Evolutionary conservation across 768 basidiomycete species (phyloP), one percentile per base, ranked within the genome.

Genomic region (Lentinula guzmanii): DNA sequence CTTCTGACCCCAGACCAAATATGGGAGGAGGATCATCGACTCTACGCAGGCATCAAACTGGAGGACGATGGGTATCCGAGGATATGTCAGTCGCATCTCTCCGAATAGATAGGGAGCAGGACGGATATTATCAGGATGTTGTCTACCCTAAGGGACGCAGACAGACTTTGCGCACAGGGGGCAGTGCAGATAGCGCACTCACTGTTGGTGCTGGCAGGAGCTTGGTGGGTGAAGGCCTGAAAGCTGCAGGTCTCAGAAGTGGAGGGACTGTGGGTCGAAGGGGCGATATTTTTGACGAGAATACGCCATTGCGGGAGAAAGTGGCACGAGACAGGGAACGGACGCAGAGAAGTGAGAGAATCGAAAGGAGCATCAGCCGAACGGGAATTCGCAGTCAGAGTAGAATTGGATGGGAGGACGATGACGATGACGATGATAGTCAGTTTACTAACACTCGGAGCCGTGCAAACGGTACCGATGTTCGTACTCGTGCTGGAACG

Each of bases 171-270:
- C 76, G 90, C 39, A 28, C 58, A 15, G 82, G 81, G 0, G 90
- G 90, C 4, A 90, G 87, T 68, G 86, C 84, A 2, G 91, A 91
- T 73, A 89, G 82, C 68, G 77, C 84, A 7, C 69, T 88, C 31
- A 72, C 71, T 16, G 65, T 69, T 6, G 74, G 74, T 31, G 79
- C 69, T 15, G 79, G 83, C 10, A 72, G 88, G 61, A 86, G 81
- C 65, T 70, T 92, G 13, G 70, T 89, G 8, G 83, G 87, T 3
- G 88, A 91, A 70, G 85, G 69, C 61, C 34, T 59, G 18, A 55
- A 61, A 52, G 64, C 58, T 45, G 63, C 56, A 24, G 62, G 60
- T 16, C 33, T 51, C 48, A 62, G 52, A 42, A 61, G 34, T 37
- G 50, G 46, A 15, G 37, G 46, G 18, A 63, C 53, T 52, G 28